Base-by-base conservation (phyloP, 805 yeast species). In the Teunomyces atbi region DNA sequence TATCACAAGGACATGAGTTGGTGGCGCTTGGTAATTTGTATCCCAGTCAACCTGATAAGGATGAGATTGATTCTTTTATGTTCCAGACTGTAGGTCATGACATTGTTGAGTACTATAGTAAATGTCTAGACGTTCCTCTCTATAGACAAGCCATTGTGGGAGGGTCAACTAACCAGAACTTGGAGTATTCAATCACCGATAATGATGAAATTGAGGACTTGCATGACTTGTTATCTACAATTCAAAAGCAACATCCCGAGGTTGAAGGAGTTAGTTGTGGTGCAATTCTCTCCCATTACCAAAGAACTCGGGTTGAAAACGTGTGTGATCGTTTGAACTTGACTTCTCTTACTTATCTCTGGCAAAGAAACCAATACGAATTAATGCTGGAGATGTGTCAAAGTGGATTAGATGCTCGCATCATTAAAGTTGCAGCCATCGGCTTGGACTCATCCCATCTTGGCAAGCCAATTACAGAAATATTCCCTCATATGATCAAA, bases 31-130 rank as follows among this genome's bases (percentile, higher is more conserved):
- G 90, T 0, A 94, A 94, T 58, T 65, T 94, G 50, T 81, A 82
- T 57, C 97, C 97, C 1, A 21, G 32, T 11, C 57, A 73, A 54
- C 7, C 45, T 18, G 58, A 59, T 39, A 48, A 47, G n/a, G 67
- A 66, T 54, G 99, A 94, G 63, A 68, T 94, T 45, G 97, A 94
- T 62, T 88, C 96, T 45, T 92, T 85, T 60, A 94, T 94, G 99
- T 94, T 88, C 65, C 99, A 94, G 66, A 94, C 99, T 0, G 98
- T 94, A 6, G 99, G 99, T 0, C 94, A 87, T 63, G 88, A 86
- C 51, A 79, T 86, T 3, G 73, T 94, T 2, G 75, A 78, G 0
- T 64, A 70, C 44, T 89, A 91, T 58, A 69, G 78, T 2, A 74
- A 83, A 49, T 87, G 96, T 57, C 68, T 87, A 35, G 91, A 82